These are phyloP conservation scores for Heritiera littoralis DNA, from an alignment of 345 rosid genomes.

Conservation along the genomic window DNA sequence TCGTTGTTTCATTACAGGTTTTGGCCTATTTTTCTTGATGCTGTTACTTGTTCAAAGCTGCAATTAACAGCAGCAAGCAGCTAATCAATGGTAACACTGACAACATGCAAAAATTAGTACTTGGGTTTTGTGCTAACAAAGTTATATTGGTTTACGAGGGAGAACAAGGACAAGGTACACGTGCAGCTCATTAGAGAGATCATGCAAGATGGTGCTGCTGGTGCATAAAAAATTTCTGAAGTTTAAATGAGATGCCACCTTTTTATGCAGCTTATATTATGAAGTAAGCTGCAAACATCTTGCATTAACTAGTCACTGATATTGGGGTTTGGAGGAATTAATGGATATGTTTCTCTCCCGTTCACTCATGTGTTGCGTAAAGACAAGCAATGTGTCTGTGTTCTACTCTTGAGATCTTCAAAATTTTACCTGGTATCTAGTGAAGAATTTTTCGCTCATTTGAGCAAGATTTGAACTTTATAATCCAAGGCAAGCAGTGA, in stretches of 20 bases:
- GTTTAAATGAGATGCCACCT: background rate
- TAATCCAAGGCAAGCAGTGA: background rate
- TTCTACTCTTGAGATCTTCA: background rate
- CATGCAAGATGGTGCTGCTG: too few relatives aligned
- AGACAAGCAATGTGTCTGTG: background rate
- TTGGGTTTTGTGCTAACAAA: background rate
- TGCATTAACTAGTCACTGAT: background rate
- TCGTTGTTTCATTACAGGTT: slow-evolving; percentile 5
- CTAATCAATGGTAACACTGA: background rate
- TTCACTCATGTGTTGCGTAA: background rate
- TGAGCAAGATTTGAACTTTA: background rate
- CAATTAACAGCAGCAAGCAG: background rate
- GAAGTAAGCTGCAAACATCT: slow-evolving; percentile 1
- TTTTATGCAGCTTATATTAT: background rate
- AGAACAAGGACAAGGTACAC: too few relatives aligned
- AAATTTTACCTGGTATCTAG: background rate
- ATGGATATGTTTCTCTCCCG: background rate
- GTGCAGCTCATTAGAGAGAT: too few relatives aligned
- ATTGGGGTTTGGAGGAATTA: background rate
- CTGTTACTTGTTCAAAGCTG: background rate
- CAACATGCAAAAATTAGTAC: background rate
- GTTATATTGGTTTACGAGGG: background rate
- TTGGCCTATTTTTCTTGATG: background rate
- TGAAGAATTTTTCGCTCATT: background rate
- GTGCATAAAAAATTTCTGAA: background rate